Evolutionary conservation across 352 stramenopile genomes (phyloP).

Genomic region (Globisporangium heterothallicum): DNA sequence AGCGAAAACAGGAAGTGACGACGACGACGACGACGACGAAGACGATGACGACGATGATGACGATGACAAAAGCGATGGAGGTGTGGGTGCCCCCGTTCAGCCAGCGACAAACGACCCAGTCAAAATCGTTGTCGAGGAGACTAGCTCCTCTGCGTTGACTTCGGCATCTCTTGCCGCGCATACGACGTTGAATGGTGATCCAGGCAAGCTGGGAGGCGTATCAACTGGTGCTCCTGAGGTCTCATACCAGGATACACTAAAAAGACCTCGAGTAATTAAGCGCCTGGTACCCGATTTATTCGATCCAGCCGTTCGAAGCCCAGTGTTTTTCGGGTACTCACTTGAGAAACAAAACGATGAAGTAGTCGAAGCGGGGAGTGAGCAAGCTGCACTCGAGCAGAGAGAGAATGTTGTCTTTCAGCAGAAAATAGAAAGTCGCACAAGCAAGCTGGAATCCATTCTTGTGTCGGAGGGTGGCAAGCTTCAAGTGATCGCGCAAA

Average conservation of each 20-base stretch:
- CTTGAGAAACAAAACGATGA: conserved; percentile 34
- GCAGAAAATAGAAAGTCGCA: conserved; percentile 36
- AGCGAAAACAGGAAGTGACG: neutral
- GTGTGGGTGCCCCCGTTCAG: neutral
- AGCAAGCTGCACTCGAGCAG: conserved; percentile 19
- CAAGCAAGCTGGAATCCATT: conserved; percentile 26
- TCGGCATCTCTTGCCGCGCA: conserved; percentile 19
- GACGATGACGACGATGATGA: conserved; percentile 9
- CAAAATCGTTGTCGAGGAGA: neutral
- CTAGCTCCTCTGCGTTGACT: neutral
- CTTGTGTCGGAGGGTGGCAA: conserved; percentile 51
- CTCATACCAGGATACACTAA: conserved; percentile 29
- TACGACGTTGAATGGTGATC: neutral
- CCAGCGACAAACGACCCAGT: neutral
- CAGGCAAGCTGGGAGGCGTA: neutral
- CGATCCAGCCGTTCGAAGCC: conserved; percentile 38
- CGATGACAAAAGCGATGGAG: conserved; percentile 4
- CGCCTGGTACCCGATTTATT: conserved; percentile 35
- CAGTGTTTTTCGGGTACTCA: conserved; percentile 72
- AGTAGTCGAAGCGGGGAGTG: conserved; percentile 28
- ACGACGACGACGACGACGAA: conserved; percentile 11
- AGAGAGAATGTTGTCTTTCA: conserved; percentile 54
- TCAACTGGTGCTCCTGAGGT: conserved; percentile 7
- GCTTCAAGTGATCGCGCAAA: conserved; percentile 39
- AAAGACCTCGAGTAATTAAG: conserved; percentile 47